Evolutionary conservation across 1,284 basidiomycete genomes (phyloP), one percentile per base, ranked within the genome.

Genomic region (Ganoderma resinaceum): DNA sequence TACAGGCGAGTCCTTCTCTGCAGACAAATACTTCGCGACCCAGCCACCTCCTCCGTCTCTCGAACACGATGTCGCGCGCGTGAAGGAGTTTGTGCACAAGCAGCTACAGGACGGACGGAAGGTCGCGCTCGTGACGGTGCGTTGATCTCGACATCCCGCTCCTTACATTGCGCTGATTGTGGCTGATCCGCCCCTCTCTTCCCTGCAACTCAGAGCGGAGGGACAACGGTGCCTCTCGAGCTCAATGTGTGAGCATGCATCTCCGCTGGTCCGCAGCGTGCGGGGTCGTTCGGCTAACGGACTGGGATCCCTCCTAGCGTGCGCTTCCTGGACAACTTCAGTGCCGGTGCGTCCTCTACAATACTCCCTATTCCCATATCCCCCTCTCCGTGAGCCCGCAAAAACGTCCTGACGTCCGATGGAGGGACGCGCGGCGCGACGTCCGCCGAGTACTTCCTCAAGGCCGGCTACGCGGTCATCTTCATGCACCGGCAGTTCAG

Each of bases 401-500:
- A 33, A 35, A 16, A 37, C 59, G 23, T 23, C 42, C 38, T 40
- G 53, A 62, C 61, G 31, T 35, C 43, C 46, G 43, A 8, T 31
- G 49, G 26, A 95, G 95, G 97, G 62, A 99, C 98, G 18, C 89
- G 97, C 78, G 97, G 98, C 43, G 95, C 98, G 37, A 97, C 97
- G 0, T 99, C 97, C 4, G 97, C 97, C 1, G 97, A 99, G 81
- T 98, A 99, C 84, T 98, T 99, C 79, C 87, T 99, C 66, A 88
- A 91, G 75, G 90, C 93, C 1, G 94, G 93, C 71, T 99, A 99
- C 82, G 96, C 97, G 29, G 98, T 99, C 78, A 97, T 99, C 77
- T 99, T 99, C 82, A 93, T 99, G 89, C 96, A 98, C 81, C 87
- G 97, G 11, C 95, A 98, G 79, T 97, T 98, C 84, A 98, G 96